Evolutionary conservation across 345 rosid species (phyloP), one percentile per base, ranked within the genome.

Genomic region (Melaleuca alternifolia): DNA sequence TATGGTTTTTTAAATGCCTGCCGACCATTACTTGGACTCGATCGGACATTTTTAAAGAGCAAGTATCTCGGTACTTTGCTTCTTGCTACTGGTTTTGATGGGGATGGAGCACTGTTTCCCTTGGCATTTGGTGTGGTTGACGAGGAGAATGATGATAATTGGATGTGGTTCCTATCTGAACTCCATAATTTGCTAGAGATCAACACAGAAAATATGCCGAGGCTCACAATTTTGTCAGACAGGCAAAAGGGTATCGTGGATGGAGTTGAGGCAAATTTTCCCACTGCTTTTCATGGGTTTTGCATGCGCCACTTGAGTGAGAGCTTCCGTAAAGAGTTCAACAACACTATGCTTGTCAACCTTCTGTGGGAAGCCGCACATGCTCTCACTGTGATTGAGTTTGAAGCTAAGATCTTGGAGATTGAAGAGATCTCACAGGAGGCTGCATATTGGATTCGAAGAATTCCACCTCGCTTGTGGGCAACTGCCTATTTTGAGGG

Each of bases 151-250:
- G 98, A 97, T 50, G 99, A 97, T 87, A 97, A 94, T 62, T 97
- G 99, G 99, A 96, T 96, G 99, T 97, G 99, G 99, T 97, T 97
- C 91, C 92, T 97, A 24, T 94, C 98, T 50, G 99, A 96, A 89
- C 99, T 97, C 87, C 99, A 94, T 88, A 96, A 91, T 61, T 94
- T 96, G 87, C 98, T 97, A 7, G 99, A 97, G 89, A 91, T 97
- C 41, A 97, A 97, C 83, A 92, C 99, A 0, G 99, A 97, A 94
- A 97, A 96, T 92, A 97, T 97, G 99, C 99, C 99, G 0, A 94
- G 96, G 90, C 97, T 97, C 86, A 96, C 98, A 30, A 97, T 97
- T 86, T 92, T 97, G 91, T 97, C 99, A 0, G 99, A 97, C 85
- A 92, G 99, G 88, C 98, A 95, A 57, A 94, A 94, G 82, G 99